Evolutionary conservation across 2,329 filamentous ascomycete genomes (phyloP).

Genomic region (Colletotrichum caudatum): DNA sequence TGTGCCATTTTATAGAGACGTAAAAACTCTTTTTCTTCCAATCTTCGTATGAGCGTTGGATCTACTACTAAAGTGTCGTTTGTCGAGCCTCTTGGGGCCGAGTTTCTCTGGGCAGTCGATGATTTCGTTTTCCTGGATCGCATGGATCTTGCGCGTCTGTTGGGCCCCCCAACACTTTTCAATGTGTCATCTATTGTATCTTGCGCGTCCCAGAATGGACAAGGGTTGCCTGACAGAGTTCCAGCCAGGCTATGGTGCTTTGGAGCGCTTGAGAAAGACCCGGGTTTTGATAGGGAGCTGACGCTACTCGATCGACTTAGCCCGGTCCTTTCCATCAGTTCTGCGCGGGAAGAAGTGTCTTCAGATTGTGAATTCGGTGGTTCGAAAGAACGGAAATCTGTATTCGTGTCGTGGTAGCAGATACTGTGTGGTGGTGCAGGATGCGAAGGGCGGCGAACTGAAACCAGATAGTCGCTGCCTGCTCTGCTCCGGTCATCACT

Average conservation of each 20-base stretch:
- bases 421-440: too few relatives aligned
- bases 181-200: not conserved
- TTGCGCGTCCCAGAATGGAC: too few relatives aligned
- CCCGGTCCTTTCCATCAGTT: not conserved
- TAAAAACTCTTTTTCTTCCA: slow-evolving; percentile 5
- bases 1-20: not conserved
- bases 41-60: not conserved
- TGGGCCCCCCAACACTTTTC: not conserved
- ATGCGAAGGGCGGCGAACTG: not conserved
- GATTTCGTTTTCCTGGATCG: not conserved
- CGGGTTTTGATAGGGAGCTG: not conserved
- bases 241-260: not conserved
- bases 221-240: not conserved
- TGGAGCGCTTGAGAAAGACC: too few relatives aligned
- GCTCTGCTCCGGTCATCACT: not conserved
- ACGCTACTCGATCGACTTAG: not conserved
- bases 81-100: not conserved
- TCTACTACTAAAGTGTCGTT: not conserved
- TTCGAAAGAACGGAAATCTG: not conserved
- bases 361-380: not conserved
- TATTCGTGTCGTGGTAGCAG: not conserved
- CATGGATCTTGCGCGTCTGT: not conserved
- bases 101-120: not conserved
- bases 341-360: not conserved
- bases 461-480: too few relatives aligned